Conservation (phyloP, 2,329 filamentous ascomycete species). For the Corniculantispora saksenae region DNA sequence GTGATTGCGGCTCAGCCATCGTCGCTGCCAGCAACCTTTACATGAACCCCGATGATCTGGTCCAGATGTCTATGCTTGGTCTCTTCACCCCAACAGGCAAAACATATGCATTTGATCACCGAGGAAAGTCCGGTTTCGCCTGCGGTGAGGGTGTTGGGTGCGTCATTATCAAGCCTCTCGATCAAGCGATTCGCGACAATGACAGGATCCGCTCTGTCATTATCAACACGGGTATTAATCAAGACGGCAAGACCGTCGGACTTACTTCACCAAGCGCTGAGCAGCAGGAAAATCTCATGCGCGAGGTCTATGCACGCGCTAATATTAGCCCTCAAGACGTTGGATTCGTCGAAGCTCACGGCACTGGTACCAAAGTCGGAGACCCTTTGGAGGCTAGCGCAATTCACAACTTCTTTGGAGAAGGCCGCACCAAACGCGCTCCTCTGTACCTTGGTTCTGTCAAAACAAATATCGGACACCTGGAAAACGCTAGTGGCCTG, state of each 20-base stretch:
- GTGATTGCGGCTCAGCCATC: conserved; percentile 48
- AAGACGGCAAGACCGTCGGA: conserved; percentile 51
- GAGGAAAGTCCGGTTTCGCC: conserved; percentile 51
- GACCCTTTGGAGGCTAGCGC: conserved; percentile 57
- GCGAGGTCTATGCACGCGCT: conserved; percentile 35
- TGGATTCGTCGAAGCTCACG: conserved; percentile 52
- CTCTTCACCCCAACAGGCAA: conserved; percentile 52
- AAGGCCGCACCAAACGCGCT: conserved; percentile 39
- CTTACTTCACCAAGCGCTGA: conserved; percentile 57
- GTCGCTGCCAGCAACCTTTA: conserved; percentile 51
- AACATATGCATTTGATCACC: conserved; percentile 44
- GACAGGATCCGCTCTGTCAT: conserved; percentile 57
- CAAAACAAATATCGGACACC: conserved; percentile 54
- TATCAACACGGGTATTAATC: conserved; percentile 51
- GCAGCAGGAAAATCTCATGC: conserved; percentile 47
- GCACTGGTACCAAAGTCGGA: conserved; percentile 56
- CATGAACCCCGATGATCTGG: conserved; percentile 43
- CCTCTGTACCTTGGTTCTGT: conserved; percentile 50
- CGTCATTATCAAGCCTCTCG: conserved; percentile 58
- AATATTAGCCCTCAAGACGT: conserved; percentile 32
- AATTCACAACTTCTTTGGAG: conserved; percentile 45
- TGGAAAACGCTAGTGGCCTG: conserved; percentile 54
- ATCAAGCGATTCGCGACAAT: conserved; percentile 54
- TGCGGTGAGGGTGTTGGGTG: conserved; percentile 60
- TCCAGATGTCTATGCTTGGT: conserved; percentile 34